Conservation (phyloP, 2,329 filamentous ascomycete species). For the Bipolaris cookei region DNA sequence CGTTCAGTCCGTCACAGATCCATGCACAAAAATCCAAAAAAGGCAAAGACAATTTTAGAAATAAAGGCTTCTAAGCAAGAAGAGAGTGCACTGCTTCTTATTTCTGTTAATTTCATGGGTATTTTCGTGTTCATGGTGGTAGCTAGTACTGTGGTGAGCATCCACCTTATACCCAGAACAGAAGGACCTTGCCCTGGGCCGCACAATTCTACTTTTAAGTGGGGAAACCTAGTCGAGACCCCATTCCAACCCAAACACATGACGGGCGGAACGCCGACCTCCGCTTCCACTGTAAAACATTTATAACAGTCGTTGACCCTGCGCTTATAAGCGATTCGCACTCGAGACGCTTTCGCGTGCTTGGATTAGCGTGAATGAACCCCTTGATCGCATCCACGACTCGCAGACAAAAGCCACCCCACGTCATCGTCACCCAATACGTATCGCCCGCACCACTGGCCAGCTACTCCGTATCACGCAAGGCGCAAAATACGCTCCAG, state of each 20-base stretch:
- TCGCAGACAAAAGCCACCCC: slow-evolving; percentile 16
- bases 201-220: slow-evolving; percentile 23
- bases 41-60: no score
- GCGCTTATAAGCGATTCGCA: neutral
- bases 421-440: slow-evolving; percentile 16
- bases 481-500: neutral
- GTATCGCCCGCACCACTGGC: slow-evolving; percentile 6
- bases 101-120: no score
- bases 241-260: slow-evolving; percentile 30
- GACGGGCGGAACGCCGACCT: slow-evolving; percentile 41
- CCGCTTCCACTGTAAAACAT: slow-evolving; percentile 28
- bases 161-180: slow-evolving; percentile 33
- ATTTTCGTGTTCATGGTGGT: neutral
- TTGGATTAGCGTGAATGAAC: slow-evolving; percentile 1
- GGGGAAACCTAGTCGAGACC: slow-evolving; percentile 28
- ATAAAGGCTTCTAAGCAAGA: no score
- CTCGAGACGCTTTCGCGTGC: neutral
- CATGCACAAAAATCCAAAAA: no score
- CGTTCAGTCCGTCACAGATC: no score
- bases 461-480: slow-evolving; percentile 5
- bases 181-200: slow-evolving; percentile 39
- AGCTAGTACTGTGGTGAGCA: slow-evolving; percentile 22
- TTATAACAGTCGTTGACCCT: slow-evolving; percentile 15
- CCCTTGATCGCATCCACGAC: slow-evolving; percentile 8
- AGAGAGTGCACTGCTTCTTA: no score